Evolutionary conservation across 2,329 filamentous ascomycete genomes (phyloP).

Genomic region (Rhynchosporium secalis): DNA sequence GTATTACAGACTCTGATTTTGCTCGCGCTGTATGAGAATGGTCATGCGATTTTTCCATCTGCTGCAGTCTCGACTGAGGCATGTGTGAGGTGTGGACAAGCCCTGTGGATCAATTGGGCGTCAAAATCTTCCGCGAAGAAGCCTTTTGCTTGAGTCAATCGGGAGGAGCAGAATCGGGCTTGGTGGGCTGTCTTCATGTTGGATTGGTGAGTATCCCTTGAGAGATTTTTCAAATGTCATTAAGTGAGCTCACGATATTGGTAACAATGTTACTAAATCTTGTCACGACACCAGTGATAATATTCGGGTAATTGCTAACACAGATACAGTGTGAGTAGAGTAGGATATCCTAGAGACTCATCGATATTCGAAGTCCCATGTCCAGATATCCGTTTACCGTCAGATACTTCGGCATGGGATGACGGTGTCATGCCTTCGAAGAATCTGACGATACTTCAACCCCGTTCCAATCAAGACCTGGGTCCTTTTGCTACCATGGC

Average conservation of each 20-base stretch:
- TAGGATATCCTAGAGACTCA: conserved; percentile 21
- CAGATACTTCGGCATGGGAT: conserved; percentile 42
- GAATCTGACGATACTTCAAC: conserved; percentile 9
- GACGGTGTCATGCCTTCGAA: conserved; percentile 26
- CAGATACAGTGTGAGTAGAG: conserved; percentile 19
- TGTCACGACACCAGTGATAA: too few species aligned
- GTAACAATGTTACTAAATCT: too few species aligned
- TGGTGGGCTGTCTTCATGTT: conserved; percentile 50
- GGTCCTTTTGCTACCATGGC: conserved; percentile 51
- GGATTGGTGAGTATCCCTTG: conserved; percentile 39
- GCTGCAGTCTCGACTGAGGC: conserved; percentile 46
- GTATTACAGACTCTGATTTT: conserved; percentile 33
- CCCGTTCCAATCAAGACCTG: conserved; percentile 28
- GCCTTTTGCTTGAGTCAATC: conserved; percentile 47
- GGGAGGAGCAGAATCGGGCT: conserved; percentile 46
- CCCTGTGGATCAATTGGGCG: conserved; percentile 43
- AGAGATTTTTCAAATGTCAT: too few species aligned
- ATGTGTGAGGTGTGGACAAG: conserved; percentile 44
- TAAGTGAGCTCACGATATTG: too few species aligned
- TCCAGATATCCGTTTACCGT: conserved; percentile 19
- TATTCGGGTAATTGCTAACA: too few species aligned
- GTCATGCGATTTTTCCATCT: conserved; percentile 49
- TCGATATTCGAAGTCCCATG: conserved; percentile 19
- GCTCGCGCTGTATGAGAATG: conserved; percentile 46
- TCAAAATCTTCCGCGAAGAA: conserved; percentile 1